Evolutionary conservation across 306 rosid genomes (phyloP).

Genomic region (Medicago arabica): DNA sequence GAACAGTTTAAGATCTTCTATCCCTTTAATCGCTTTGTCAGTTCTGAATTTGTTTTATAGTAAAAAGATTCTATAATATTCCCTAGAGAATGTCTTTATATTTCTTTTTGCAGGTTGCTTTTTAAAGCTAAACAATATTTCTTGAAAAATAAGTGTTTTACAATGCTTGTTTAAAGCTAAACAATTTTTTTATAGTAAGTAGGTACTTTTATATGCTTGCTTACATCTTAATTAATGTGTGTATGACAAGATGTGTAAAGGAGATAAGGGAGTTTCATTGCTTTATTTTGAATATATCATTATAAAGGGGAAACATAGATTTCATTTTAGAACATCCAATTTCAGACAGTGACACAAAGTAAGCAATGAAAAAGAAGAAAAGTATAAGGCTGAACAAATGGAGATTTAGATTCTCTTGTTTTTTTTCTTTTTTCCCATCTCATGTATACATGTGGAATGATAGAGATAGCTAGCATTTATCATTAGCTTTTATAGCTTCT

Average conservation of each 20-base stretch:
- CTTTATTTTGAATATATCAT: neutral
- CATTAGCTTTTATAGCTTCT: slow-evolving; percentile 12
- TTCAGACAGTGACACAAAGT: neutral
- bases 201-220: slow-evolving; percentile 16
- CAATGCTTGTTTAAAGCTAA: slow-evolving; percentile 15
- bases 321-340: slow-evolving; percentile 30
- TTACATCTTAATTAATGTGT: slow-evolving; percentile 31
- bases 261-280: slow-evolving; percentile 30
- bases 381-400: neutral
- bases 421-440: neutral
- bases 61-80: slow-evolving; percentile 28
- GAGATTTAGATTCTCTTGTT: slow-evolving; percentile 20
- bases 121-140: slow-evolving; percentile 35
- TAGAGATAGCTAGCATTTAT: slow-evolving; percentile 6
- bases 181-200: slow-evolving; percentile 21
- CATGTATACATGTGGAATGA: slow-evolving; percentile 15
- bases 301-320: neutral
- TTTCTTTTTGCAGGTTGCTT: slow-evolving; percentile 39
- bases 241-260: slow-evolving; percentile 29
- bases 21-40: slow-evolving; percentile 27
- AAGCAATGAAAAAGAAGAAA: slow-evolving; percentile 3
- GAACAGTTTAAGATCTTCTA: slow-evolving; percentile 22
- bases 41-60: slow-evolving; percentile 27
- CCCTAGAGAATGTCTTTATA: neutral
- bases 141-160: slow-evolving; percentile 24